phyloP scores from a whole-genome alignment of 1,139 yeast genomes.

The Dujonia santamariae region DNA sequence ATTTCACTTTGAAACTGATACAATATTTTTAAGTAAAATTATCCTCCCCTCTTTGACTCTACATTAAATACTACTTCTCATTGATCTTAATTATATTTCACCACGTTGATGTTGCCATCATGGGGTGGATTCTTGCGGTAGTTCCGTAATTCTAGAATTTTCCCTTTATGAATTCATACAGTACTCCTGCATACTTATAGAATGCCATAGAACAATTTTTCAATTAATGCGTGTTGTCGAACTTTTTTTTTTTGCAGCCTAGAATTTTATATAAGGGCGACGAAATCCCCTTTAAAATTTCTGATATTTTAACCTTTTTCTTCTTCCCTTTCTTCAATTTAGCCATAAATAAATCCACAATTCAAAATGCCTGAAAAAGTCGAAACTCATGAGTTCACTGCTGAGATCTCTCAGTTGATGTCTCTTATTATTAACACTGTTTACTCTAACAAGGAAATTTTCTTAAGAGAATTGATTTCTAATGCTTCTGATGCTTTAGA shows the following conservation, averaged over 20 bases:
- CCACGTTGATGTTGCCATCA: no score
- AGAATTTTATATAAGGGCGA: neutral
- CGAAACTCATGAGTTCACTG: constrained; percentile 96
- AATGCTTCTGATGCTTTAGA: constrained; percentile 87
- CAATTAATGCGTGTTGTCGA: constrained; percentile 13
- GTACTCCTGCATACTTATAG: constrained; percentile 17
- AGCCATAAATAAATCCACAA: constrained; percentile 5
- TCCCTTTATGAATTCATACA: neutral
- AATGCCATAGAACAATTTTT: constrained; percentile 32
- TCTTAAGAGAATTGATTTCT: constrained; percentile 97
- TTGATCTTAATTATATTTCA: no score
- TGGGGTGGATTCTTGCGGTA: no score
- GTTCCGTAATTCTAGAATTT: neutral
- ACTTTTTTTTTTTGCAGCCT: constrained; percentile 8
- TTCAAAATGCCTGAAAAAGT: constrained; percentile 30
- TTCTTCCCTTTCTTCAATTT: constrained; percentile 8
- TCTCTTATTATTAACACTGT: constrained; percentile 99
- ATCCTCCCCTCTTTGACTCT: no score
- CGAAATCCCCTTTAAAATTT: no score
- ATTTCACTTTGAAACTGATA: no score
- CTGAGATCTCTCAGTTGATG: constrained; percentile 99
- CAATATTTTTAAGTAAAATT: no score
- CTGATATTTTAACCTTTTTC: constrained; percentile 1
- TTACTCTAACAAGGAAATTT: constrained; percentile 98
- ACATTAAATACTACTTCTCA: no score